Conservation (phyloP, 768 basidiomycete genomes). For the Albatrellus ellisii region DNA sequence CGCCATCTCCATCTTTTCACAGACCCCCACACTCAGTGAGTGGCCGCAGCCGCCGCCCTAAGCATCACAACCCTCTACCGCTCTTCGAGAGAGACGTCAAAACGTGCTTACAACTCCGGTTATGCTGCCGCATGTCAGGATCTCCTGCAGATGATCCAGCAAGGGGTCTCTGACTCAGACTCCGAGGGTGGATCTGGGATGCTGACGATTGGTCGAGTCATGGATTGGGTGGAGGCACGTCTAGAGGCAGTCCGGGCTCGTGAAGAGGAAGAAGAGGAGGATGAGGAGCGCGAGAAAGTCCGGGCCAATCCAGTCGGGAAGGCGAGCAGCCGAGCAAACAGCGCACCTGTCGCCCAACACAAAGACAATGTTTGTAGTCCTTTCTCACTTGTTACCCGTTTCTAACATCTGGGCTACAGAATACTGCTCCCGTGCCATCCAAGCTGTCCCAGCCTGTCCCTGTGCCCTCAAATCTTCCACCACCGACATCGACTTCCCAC, state of each 20-base stretch:
- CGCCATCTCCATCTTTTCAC: not conserved
- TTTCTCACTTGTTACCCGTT: slow-evolving; percentile 9
- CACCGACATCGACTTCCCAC: slow-evolving; percentile 15
- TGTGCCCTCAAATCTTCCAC: slow-evolving; percentile 18
- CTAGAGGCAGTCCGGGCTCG: slow-evolving; percentile 61
- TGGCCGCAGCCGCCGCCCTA: slow-evolving; percentile 53
- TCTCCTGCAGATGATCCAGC: slow-evolving; percentile 70
- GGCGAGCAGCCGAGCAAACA: slow-evolving; percentile 14
- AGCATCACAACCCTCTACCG: slow-evolving; percentile 80
- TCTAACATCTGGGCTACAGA: slow-evolving; percentile 15
- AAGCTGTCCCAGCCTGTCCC: slow-evolving; percentile 13
- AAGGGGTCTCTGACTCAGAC: slow-evolving; percentile 52
- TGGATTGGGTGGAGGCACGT: slow-evolving; percentile 80
- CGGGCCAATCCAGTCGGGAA: slow-evolving; percentile 16
- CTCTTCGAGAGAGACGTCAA: slow-evolving; percentile 63
- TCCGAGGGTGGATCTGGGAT: slow-evolving; percentile 27
- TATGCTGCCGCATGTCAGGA: slow-evolving; percentile 74
- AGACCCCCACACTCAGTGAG: slow-evolving; percentile 15
- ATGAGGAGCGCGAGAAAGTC: slow-evolving; percentile 56
- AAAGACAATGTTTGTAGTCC: slow-evolving; percentile 12
- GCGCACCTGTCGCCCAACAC: slow-evolving; percentile 13
- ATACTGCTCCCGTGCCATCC: slow-evolving; percentile 24
- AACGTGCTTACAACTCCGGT: slow-evolving; percentile 69
- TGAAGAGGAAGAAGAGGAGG: slow-evolving; percentile 77
- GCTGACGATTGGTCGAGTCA: slow-evolving; percentile 56